A percentile compares a stretch with the other conserved stretches of the same genome.
Conservation (phyloP, 2,329 filamentous ascomycete genomes). For the Camillea tinctor region DNA sequence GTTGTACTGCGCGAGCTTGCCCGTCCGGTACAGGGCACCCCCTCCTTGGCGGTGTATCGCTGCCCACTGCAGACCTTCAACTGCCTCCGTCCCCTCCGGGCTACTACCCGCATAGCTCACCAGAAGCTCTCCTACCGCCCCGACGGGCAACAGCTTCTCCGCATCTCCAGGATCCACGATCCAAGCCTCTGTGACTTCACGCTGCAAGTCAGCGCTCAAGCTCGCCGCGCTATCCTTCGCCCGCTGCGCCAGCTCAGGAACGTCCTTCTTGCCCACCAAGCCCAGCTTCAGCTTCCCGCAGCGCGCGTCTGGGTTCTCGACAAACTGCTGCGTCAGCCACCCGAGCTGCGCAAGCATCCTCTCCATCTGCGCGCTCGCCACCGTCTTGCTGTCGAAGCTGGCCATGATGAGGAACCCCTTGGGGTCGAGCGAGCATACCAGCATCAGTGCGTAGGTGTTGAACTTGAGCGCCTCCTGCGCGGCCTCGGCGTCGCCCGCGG, state of each 20-base stretch:
- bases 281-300: slow-evolving; percentile 38
- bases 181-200: slow-evolving; percentile 33
- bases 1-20: slow-evolving; percentile 40
- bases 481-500: slow-evolving; percentile 54
- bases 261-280: slow-evolving; percentile 36
- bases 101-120: slow-evolving; percentile 32
- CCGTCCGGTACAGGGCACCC: slow-evolving; percentile 39
- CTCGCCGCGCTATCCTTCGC: slow-evolving; percentile 24
- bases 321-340: slow-evolving; percentile 49
- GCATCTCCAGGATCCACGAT: slow-evolving; percentile 39
- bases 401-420: slow-evolving; percentile 59
- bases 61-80: slow-evolving; percentile 32
- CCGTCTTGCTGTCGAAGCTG: slow-evolving; percentile 63
- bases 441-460: slow-evolving; percentile 61
- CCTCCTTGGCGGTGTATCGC: slow-evolving; percentile 11
- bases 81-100: slow-evolving; percentile 22
- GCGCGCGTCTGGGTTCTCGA: slow-evolving; percentile 34
- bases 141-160: slow-evolving; percentile 38
- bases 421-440: slow-evolving; percentile 60
- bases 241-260: slow-evolving; percentile 31
- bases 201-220: slow-evolving; percentile 20
- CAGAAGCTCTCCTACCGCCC: slow-evolving; percentile 45
- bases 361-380: slow-evolving; percentile 51
- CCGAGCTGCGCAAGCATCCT: slow-evolving; percentile 52
- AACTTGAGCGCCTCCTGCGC: slow-evolving; percentile 60